Evolutionary conservation across 129 eudicot genomes (phyloP).

Genomic region (Pseudognaphalium luteoalbum): DNA sequence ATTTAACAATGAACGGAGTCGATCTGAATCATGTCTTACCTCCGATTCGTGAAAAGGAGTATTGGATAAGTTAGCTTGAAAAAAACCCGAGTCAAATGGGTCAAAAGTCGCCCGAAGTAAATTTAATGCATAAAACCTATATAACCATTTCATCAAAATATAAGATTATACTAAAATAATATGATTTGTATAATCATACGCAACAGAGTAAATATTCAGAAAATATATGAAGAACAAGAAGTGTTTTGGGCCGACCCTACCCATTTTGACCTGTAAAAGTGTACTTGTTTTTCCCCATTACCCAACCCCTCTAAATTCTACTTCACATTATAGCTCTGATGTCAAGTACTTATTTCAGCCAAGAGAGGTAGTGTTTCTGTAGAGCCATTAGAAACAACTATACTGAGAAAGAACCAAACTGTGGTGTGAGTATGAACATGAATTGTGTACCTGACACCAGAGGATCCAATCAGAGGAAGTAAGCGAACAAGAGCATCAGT

Average conservation of each 20-base stretch:
- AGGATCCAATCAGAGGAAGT: conserved; percentile 95
- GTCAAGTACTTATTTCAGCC: not conserved
- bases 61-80: not conserved
- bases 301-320: not conserved
- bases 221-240: not conserved
- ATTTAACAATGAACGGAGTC: not conserved
- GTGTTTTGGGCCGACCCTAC: not conserved
- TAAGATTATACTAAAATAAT: not conserved
- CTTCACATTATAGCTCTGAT: not conserved
- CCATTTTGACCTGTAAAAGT: not conserved
- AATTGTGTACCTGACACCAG: conserved; percentile 64
- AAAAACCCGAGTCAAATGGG: not conserved
- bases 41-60: not conserved
- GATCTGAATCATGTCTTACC: not conserved
- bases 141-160: not conserved
- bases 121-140: not conserved
- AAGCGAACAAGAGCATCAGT: conserved; percentile 95
- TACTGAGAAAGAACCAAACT: conserved; percentile 1
- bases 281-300: not conserved
- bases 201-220: not conserved
- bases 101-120: not conserved
- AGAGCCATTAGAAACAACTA: not conserved
- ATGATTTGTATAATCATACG: not conserved
- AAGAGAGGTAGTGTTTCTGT: not conserved
- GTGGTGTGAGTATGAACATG: conserved; percentile 2